These are phyloP conservation scores for Chrysoporthe cubensis DNA, from an alignment of 2,329 filamentous ascomycete species.

Conservation along the genomic window DNA sequence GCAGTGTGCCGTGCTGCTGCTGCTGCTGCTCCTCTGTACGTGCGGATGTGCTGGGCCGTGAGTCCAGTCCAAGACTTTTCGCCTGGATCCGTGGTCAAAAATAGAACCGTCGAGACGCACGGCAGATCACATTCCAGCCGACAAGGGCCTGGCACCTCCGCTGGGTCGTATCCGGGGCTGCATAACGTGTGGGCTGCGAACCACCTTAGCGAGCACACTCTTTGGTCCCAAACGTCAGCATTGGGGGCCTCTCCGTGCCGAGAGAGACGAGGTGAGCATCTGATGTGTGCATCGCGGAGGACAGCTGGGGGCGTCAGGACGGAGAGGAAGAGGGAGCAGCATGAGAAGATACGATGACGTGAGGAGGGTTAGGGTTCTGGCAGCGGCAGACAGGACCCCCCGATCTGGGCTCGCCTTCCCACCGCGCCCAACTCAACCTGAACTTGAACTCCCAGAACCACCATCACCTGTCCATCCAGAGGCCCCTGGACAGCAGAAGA, in stretches of 20 bases:
- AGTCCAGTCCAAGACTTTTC: background rate
- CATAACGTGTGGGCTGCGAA: conserved; percentile 1
- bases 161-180: background rate
- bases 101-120: conserved; percentile 22
- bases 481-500: too few species aligned
- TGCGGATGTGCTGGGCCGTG: too few species aligned
- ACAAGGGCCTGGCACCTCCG: background rate
- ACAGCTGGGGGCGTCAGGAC: background rate
- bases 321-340: too few species aligned
- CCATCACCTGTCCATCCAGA: background rate
- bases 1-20: too few species aligned
- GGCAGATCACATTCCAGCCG: conserved; percentile 17
- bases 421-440: too few species aligned
- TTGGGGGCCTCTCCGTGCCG: background rate
- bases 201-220: background rate
- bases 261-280: background rate
- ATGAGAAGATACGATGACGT: conserved; percentile 1
- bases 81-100: conserved; percentile 9
- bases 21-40: too few species aligned
- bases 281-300: background rate
- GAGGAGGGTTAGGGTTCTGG: background rate
- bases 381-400: too few species aligned
- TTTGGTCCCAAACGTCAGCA: background rate
- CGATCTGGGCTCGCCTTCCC: too few species aligned
- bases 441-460: background rate